Percentiles rank a stretch among this genome's conserved stretches.
Conservation (phyloP, 2,329 filamentous ascomycete genomes). For the Seiridium cupressi region DNA sequence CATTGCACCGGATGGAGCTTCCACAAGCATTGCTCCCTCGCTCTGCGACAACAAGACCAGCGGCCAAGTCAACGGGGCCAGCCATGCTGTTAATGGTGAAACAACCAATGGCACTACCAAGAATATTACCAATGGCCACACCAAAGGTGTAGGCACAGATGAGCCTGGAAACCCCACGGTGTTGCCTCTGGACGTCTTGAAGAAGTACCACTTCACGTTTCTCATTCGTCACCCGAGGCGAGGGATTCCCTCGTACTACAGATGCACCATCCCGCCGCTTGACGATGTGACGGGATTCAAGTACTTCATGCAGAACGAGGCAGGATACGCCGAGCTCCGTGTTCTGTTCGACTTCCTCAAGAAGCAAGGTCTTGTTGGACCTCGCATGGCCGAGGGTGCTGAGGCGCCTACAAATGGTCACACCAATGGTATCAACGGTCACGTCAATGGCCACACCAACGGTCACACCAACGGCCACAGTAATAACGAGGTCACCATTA, state of each 20-base stretch:
- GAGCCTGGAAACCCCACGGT: conserved; percentile 82
- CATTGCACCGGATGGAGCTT: conserved; percentile 69
- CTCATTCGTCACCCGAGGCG: conserved; percentile 93
- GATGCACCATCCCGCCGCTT: conserved; percentile 88
- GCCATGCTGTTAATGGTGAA: neutral
- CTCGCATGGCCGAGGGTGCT: conserved; percentile 50
- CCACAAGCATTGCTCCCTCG: conserved; percentile 75
- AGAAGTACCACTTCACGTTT: conserved; percentile 90
- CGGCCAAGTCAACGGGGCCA: conserved; percentile 13
- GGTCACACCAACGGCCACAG: conserved; percentile 48
- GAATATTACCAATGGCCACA: conserved; percentile 23
- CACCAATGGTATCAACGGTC: conserved; percentile 26
- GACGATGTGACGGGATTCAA: conserved; percentile 80
- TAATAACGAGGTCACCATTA: conserved; percentile 59
- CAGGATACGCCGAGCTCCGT: conserved; percentile 86
- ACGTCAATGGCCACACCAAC: conserved; percentile 29
- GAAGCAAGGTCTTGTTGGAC: conserved; percentile 67
- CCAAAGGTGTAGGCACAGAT: conserved; percentile 45
- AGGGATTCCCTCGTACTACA: conserved; percentile 90
- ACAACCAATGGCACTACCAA: conserved; percentile 28
- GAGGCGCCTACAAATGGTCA: conserved; percentile 16
- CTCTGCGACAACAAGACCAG: conserved; percentile 56
- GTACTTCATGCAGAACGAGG: conserved; percentile 83
- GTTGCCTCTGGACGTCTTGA: conserved; percentile 70
- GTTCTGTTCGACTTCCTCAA: conserved; percentile 83